Percentiles rank a stretch among this genome's conserved stretches.
phyloP scores from a whole-genome alignment of 768 basidiomycete genomes.

The Mycena capillaripes region DNA sequence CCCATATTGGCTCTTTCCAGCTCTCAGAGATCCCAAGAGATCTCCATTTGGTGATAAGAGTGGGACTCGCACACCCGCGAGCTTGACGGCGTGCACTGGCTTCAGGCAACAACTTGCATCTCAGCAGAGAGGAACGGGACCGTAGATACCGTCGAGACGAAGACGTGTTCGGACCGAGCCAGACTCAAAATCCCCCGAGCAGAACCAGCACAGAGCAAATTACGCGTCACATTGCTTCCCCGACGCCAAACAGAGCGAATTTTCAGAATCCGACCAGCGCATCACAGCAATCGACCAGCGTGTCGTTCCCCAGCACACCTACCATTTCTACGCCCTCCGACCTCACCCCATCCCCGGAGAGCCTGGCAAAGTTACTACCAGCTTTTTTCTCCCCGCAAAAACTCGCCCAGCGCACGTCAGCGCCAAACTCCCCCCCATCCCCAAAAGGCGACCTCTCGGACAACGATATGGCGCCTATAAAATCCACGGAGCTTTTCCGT shows the following conservation, averaged over 20 bases:
- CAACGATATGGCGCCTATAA: conserved; percentile 13
- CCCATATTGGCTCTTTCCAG: too few relatives aligned
- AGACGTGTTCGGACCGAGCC: not conserved
- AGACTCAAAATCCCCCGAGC: not conserved
- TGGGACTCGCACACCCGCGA: conserved; percentile 4
- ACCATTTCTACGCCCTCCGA: conserved; percentile 5
- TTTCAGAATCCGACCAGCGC: not conserved
- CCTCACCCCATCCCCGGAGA: conserved; percentile 14
- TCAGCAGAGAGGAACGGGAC: conserved; percentile 8
- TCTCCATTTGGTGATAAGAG: too few relatives aligned
- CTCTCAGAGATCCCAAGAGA: too few relatives aligned
- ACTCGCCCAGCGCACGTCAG: not conserved
- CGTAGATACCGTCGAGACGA: not conserved
- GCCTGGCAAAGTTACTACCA: not conserved
- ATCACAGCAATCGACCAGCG: too few relatives aligned
- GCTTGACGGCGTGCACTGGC: not conserved
- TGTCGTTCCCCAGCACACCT: conserved; percentile 16
- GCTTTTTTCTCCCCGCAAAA: conserved; percentile 5
- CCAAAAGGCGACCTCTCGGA: not conserved
- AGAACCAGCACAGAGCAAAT: not conserved
- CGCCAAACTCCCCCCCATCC: too few relatives aligned
- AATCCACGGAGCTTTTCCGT: conserved; percentile 18
- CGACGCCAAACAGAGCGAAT: not conserved
- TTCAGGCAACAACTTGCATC: conserved; percentile 1
- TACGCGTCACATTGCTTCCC: not conserved